Evolutionary conservation across 2,329 filamentous ascomycete genomes (phyloP).

Genomic region (Bipolaris sorokiniana): DNA sequence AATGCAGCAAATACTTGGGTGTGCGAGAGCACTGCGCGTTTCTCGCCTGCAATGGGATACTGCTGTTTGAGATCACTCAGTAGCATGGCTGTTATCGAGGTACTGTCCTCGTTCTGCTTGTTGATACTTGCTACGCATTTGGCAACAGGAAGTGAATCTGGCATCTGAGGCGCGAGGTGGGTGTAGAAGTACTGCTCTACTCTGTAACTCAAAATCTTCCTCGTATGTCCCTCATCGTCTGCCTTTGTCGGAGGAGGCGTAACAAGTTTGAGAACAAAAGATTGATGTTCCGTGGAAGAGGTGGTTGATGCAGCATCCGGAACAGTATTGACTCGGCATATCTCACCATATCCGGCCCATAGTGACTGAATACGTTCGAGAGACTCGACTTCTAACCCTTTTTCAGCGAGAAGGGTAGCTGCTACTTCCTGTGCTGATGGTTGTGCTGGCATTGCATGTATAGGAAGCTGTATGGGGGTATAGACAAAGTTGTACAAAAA

Average conservation of each 20-base stretch:
- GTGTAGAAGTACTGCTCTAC: constrained; percentile 72
- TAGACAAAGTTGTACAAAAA: constrained; percentile 4
- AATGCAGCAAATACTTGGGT: constrained; percentile 61
- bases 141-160: constrained; percentile 56
- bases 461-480: not conserved
- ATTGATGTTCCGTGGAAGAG: constrained; percentile 29
- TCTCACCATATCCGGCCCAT: constrained; percentile 60
- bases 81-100: constrained; percentile 59
- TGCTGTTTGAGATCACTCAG: constrained; percentile 62
- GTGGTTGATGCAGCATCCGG: constrained; percentile 11
- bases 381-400: constrained; percentile 34
- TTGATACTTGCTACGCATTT: constrained; percentile 57
- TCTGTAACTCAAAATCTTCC: constrained; percentile 71
- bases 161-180: constrained; percentile 59
- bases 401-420: constrained; percentile 32
- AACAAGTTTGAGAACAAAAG: constrained; percentile 66
- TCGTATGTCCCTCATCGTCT: constrained; percentile 65
- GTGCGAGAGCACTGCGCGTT: constrained; percentile 55
- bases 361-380: constrained; percentile 49
- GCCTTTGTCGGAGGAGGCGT: constrained; percentile 55
- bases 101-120: constrained; percentile 43
- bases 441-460: constrained; percentile 48
- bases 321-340: constrained; percentile 60
- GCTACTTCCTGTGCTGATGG: constrained; percentile 29
- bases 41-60: constrained; percentile 65